Base-by-base conservation (phyloP, 2,329 filamentous ascomycete genomes). In the Neurospora sp. region DNA sequence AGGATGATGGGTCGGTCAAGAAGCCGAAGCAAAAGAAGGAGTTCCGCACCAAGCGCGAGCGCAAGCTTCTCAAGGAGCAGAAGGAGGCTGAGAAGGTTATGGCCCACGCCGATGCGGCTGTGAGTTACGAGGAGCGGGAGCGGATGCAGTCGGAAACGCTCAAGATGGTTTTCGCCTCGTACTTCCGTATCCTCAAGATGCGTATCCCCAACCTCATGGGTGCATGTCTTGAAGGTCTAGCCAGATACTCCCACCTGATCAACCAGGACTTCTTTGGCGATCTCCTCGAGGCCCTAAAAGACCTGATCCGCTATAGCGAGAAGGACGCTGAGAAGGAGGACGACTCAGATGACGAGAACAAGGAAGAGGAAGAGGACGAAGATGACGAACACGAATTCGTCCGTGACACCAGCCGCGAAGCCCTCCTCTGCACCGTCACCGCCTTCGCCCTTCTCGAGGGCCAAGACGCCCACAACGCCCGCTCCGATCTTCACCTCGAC, bases 251-350 rank as follows among this genome's bases (percentile, higher is more conserved):
- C 3, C 96, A 97, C 78, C 86, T 99, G 71, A 99, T 99, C 85
- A 99, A 99, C 82, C 93, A 99, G 78, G 93, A 99, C 78, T 98
- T 99, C 83, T 99, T 99, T 76, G 96, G 95, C 37, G 96, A 99
- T 78, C 85, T 99, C 38, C 87, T 99, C 11, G 96, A 98, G 81
- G 95, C 93, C 0, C 84, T 99, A 46, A 96, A 97, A 79, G 96
- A 99, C 73, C 87, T 99, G 65, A 95, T 98, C 75, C 87, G 88
- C 4, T 88, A 94, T 74, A 91, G 91, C 68, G 87, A 91, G 76
- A 83, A 85, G 0, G 83, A 85, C 17, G 84, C 83, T 3, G 82
- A 83, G 11, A 81, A 79, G 1, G 83, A 82, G 4, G 78, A 81
- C 1, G 81, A 81, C 2, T 78, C 75, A 3, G 78, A 78, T 0